Evolutionary conservation across 495 filamentous ascomycete species (phyloP).

Genomic region (Apiosordaria backusii): DNA sequence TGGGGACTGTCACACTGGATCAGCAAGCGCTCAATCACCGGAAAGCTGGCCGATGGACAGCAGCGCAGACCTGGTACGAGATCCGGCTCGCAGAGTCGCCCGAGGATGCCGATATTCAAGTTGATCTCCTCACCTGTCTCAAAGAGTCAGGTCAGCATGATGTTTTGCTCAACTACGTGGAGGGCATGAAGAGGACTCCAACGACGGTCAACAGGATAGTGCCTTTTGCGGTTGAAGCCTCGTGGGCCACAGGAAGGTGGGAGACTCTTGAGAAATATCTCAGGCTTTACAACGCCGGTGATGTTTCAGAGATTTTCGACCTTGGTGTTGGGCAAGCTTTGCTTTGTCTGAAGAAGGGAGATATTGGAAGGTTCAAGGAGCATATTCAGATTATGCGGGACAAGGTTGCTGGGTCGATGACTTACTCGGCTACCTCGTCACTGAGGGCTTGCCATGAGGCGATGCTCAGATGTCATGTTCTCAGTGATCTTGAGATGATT

Average conservation of each 20-base stretch:
- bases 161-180: slow-evolving; percentile 77
- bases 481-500: slow-evolving; percentile 84
- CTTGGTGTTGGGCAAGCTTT: slow-evolving; percentile 72
- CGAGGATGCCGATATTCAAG: slow-evolving; percentile 69
- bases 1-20: slow-evolving; percentile 77
- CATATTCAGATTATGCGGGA: slow-evolving; percentile 63
- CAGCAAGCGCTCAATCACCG: slow-evolving; percentile 89
- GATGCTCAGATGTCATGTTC: slow-evolving; percentile 77
- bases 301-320: slow-evolving; percentile 71
- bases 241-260: slow-evolving; percentile 86
- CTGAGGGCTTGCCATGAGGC: slow-evolving; percentile 75
- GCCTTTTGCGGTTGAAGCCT: slow-evolving; percentile 82
- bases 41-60: slow-evolving; percentile 95
- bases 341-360: slow-evolving; percentile 56
- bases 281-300: slow-evolving; percentile 42
- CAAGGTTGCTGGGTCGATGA: slow-evolving; percentile 67
- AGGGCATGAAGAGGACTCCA: slow-evolving; percentile 60
- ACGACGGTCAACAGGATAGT: slow-evolving; percentile 56
- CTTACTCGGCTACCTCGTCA: slow-evolving; percentile 68
- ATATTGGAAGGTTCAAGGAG: slow-evolving; percentile 52
- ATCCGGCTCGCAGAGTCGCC: slow-evolving; percentile 76
- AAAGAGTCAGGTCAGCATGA: slow-evolving; percentile 92
- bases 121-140: slow-evolving; percentile 81
- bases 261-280: slow-evolving; percentile 68
- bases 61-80: slow-evolving; percentile 97